A percentile compares a stretch with the other conserved stretches of the same genome.
phyloP scores from a whole-genome alignment of 345 rosid species.

The Rhizophora mangle region DNA sequence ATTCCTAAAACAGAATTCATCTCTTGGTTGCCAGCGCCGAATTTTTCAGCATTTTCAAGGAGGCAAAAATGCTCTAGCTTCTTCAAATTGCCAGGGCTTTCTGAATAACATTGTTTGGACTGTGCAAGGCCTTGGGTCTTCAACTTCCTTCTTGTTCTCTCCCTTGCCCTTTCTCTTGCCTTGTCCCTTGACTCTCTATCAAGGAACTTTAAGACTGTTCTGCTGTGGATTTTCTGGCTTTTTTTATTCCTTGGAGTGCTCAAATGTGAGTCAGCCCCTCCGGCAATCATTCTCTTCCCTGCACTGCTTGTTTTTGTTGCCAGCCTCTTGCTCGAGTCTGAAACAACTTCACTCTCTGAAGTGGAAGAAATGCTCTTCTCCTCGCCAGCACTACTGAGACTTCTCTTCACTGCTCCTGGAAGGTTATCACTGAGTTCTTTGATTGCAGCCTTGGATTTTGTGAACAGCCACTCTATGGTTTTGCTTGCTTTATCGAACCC shows the following conservation, averaged over 20 bases:
- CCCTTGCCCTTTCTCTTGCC: conserved; percentile 70
- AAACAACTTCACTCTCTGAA: conserved; percentile 41
- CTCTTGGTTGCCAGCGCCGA: conserved; percentile 19
- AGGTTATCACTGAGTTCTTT: conserved; percentile 47
- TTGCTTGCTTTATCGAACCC: conserved; percentile 34
- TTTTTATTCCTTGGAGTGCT: conserved; percentile 10
- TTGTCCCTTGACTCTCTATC: conserved; percentile 51
- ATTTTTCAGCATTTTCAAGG: conserved; percentile 21
- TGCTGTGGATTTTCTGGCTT: conserved; percentile 14
- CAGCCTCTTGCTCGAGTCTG: conserved; percentile 23
- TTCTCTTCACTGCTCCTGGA: conserved; percentile 20
- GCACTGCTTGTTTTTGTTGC: conserved; percentile 7
- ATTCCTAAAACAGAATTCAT: conserved; percentile 18
- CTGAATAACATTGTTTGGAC: conserved; percentile 18
- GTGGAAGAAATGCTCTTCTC: conserved; percentile 24
- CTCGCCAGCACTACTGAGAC: conserved; percentile 7
- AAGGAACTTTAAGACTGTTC: conserved; percentile 15
- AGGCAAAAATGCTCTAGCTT: conserved; percentile 16
- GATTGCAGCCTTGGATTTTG: conserved; percentile 66
- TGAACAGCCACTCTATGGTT: conserved; percentile 38
- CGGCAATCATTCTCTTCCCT: conserved; percentile 10
- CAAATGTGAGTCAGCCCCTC: conserved; percentile 13
- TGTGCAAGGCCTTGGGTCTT: conserved; percentile 33
- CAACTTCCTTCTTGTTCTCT: conserved; percentile 56
- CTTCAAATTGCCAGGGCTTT: conserved; percentile 37